These are phyloP conservation scores for Rhizopus sp. DNA, from an alignment of 371 early-diverging fungal species.

Conservation along the genomic window DNA sequence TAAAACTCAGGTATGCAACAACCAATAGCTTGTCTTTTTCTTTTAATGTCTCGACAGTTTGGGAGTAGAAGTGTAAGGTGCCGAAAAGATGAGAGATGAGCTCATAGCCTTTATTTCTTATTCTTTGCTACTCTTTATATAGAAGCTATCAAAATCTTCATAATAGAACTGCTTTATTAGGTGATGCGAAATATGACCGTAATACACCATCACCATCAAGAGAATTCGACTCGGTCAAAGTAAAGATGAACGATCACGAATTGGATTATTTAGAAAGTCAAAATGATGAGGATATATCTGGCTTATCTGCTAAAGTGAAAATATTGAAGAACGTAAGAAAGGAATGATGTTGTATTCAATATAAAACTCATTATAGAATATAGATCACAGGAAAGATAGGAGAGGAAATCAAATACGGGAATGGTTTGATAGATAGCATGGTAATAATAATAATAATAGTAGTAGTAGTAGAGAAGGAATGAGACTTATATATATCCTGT, in stretches of 20 bases:
- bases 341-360: neutral
- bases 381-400: slow-evolving; percentile 57
- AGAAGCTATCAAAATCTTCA: slow-evolving; percentile 53
- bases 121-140: neutral
- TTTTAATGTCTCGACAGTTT: slow-evolving; percentile 43
- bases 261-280: slow-evolving; percentile 53
- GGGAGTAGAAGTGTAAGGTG: slow-evolving; percentile 47
- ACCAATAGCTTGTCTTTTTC: neutral
- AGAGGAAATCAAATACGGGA: slow-evolving; percentile 52
- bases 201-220: slow-evolving; percentile 33
- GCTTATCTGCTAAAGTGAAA: slow-evolving; percentile 51
- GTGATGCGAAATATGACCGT: slow-evolving; percentile 27
- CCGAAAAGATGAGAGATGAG: neutral
- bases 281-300: slow-evolving; percentile 49
- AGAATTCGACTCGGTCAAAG: slow-evolving; percentile 23
- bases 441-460: too few species aligned
- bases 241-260: slow-evolving; percentile 48
- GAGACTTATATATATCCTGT: neutral
- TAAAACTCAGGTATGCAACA: neutral
- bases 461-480: neutral
- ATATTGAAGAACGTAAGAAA: slow-evolving; percentile 45
- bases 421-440: slow-evolving; percentile 49
- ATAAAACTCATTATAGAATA: neutral
- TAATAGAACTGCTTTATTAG: slow-evolving; percentile 45
- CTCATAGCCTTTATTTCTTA: neutral